Base-by-base conservation (phyloP, 2,329 filamentous ascomycete species). In the Colletotrichum sp. region DNA sequence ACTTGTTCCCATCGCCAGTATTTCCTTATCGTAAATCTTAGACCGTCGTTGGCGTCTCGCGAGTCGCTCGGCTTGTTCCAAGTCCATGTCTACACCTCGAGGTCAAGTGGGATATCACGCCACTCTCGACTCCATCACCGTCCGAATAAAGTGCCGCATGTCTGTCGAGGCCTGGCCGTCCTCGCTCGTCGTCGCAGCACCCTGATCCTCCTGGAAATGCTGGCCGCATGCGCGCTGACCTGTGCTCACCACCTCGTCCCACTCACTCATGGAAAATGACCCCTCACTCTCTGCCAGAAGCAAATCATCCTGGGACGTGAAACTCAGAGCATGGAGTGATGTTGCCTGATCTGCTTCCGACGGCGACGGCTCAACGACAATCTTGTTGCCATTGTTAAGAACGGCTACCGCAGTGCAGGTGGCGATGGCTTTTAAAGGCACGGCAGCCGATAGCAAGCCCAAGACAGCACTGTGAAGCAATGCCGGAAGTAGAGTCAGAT, bases 201-300 rank as follows among this genome's bases (percentile, higher is more conserved):
- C 88, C 24, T 83, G 80, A 12, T 84, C 86, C 32, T 83, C 79
- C 71, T 83, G 83, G 69, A 81, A 82, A 71, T 84, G 81, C 24
- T 80, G 80, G 80, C 89, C 93, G 83, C 96, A 98, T 64, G 93
- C 88, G 52, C 87, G 85, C 81, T 92, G 89, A 39, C 94, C 95
- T 60, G 88, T 86, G 77, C 93, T 89, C 78, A 93, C 91, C 21
- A 94, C 91, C 59, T 89, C 87, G 72, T 95, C 91, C 95, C 96
- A 98, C 78, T 94, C 93, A 16, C 92, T 89, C 78, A 94, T 88
- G 63, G 92, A 91, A 82, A 98, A 99, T 5, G 86, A 86, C 1
- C 96, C 96, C 80, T 96, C 92, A 81, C 95, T 98, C 85, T 98
- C 95, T 39, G 91, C 93, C 57, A 98, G 85, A 26, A 98, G 85